Base-by-base conservation (phyloP, 345 rosid species). In the Gossypium rotundifolium region DNA sequence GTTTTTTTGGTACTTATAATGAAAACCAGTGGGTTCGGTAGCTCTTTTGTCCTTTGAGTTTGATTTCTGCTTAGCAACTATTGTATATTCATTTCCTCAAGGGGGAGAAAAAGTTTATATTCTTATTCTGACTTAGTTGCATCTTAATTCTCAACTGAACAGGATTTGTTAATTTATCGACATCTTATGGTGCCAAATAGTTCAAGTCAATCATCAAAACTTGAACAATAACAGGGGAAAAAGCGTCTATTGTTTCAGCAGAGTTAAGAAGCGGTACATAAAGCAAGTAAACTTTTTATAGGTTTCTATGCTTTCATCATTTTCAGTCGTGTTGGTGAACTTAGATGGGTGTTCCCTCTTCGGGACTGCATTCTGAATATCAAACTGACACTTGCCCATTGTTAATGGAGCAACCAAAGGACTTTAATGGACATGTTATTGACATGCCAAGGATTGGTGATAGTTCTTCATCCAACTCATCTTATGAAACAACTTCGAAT, bases 301-400 rank as follows among this genome's bases (percentile, higher is more conserved):
- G 55, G 83, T 66, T 81, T 83, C 89, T 87, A 88, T 88, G 95
- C 82, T 74, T 78, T 79, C 79, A 6, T 44, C 63, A 53, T 71
- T 70, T 72, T 53, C 60, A 12, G 7, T 71, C 53, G 84, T 45
- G 82, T 74, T 64, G 82, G 80, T 73, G 81, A 77, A 85, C 79
- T 81, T 87, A 87, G 91, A 94, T 91, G 98, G 97, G 87, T 80
- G 91, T 87, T 87, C 83, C 90, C 87, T 82, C 84, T 46, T 58
- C 54, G 82, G 89, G 84, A 84, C 85, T 52, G 77, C 79, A 79
- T 75, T 77, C 79, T 78, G 84, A 83, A 66, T 81, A 74, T 74
- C 80, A 63, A 78, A 79, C 74, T 52, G 84, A 86, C 27, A 78
- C 75, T 62, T 86, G 46, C 79, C 89, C 89, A 0, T 83, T 87